Conservation (phyloP, 1,284 basidiomycete genomes). For the Golubevia pallescens region DNA sequence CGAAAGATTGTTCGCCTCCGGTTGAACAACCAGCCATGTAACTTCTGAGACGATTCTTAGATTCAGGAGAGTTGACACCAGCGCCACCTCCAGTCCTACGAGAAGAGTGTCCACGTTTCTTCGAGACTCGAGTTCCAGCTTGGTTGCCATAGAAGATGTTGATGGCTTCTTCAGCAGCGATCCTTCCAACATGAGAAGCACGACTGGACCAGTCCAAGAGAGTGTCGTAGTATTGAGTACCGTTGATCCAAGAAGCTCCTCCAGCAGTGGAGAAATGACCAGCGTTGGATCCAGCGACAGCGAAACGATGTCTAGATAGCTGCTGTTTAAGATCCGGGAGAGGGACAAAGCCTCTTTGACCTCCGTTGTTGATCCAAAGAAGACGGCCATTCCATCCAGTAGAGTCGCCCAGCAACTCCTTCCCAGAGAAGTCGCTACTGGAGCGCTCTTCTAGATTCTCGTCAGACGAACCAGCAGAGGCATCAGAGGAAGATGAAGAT, state of each 20-base stretch:
- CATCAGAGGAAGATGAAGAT: background rate
- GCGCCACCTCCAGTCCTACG: background rate
- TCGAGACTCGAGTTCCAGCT: slow-evolving; percentile 8
- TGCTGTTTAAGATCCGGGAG: slow-evolving; percentile 12
- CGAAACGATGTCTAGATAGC: slow-evolving; percentile 15
- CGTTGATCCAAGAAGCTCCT: slow-evolving; percentile 16
- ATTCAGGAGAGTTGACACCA: background rate
- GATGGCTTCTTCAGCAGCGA: slow-evolving; percentile 14
- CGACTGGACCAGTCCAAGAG: slow-evolving; percentile 13
- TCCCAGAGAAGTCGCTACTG: background rate
- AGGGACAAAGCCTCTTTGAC: slow-evolving; percentile 18
- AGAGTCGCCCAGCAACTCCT: background rate
- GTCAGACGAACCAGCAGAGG: background rate
- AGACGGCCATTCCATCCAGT: slow-evolving; percentile 24
- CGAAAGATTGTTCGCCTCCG: slow-evolving; percentile 52
- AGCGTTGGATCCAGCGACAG: slow-evolving; percentile 17
- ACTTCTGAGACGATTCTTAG: background rate
- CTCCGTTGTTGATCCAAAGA: slow-evolving; percentile 19
- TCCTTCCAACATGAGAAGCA: slow-evolving; percentile 12
- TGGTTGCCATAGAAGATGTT: slow-evolving; percentile 17
- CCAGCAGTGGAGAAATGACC: slow-evolving; percentile 15
- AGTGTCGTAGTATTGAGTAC: slow-evolving; percentile 16
- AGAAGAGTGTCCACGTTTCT: background rate
- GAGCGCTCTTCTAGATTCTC: background rate
- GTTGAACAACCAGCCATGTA: slow-evolving; percentile 49